phyloP scores from a whole-genome alignment of 257 asterid genomes.

The Solanum dulcamara region DNA sequence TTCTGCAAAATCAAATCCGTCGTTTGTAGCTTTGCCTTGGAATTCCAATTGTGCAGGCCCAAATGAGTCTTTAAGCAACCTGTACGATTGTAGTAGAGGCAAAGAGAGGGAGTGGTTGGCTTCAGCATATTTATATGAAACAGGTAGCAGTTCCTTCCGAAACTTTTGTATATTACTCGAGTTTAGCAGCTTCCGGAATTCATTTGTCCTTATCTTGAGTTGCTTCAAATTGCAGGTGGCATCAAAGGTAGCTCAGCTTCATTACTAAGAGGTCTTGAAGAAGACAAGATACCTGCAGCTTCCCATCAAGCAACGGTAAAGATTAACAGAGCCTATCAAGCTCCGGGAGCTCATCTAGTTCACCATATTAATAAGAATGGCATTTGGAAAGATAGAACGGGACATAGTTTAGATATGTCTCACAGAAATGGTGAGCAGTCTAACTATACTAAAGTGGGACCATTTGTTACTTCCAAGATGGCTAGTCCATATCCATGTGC shows the following conservation, averaged over 20 bases:
- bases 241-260: constrained; percentile 26
- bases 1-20: constrained; percentile 29
- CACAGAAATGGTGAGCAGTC: constrained; percentile 22
- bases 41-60: constrained; percentile 10
- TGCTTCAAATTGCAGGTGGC: constrained; percentile 37
- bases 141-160: constrained; percentile 30
- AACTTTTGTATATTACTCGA: background rate
- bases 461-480: constrained; percentile 30
- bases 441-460: constrained; percentile 26
- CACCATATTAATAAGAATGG: constrained; percentile 39
- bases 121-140: constrained; percentile 32
- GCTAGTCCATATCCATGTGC: constrained; percentile 32
- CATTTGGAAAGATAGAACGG: constrained; percentile 31
- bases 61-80: constrained; percentile 16
- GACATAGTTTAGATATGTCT: constrained; percentile 23
- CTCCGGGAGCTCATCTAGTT: constrained; percentile 23
- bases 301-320: constrained; percentile 26
- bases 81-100: constrained; percentile 31
- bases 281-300: constrained; percentile 28
- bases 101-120: constrained; percentile 36
- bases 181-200: background rate
- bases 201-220: background rate
- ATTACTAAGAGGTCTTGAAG: constrained; percentile 25
- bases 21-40: constrained; percentile 16
- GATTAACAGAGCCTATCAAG: constrained; percentile 28